Percentiles rank a stretch among this genome's conserved stretches.
These are phyloP conservation scores for Bolboschoenoplectus hybrid DNA, from an alignment of 202 grass and related monocot species.

Conservation along the genomic window DNA sequence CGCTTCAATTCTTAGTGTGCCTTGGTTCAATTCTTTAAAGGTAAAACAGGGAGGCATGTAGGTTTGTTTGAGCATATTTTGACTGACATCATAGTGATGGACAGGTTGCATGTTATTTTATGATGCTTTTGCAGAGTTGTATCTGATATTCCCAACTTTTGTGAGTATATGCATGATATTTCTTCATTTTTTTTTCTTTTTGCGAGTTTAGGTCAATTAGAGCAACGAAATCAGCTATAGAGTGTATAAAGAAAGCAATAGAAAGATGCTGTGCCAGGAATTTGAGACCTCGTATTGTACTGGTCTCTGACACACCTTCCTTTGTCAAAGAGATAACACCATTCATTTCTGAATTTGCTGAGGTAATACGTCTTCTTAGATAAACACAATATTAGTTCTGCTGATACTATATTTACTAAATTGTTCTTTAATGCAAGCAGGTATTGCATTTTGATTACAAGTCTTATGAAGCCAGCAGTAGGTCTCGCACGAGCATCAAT, in stretches of 20 bases:
- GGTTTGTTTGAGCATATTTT: neutral
- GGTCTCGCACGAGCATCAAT: constrained; percentile 6
- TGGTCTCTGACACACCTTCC: constrained; percentile 81
- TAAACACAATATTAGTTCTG: neutral
- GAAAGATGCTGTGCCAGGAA: constrained; percentile 41
- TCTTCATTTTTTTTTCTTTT: neutral
- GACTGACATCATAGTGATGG: neutral
- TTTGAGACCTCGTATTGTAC: constrained; percentile 56
- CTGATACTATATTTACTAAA: constrained; percentile 25
- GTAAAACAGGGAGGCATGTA: neutral
- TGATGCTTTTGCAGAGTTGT: neutral
- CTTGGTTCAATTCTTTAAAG: neutral
- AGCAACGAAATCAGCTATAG: constrained; percentile 76
- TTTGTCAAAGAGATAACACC: constrained; percentile 74
- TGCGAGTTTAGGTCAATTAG: constrained; percentile 53
- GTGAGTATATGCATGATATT: neutral
- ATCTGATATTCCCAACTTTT: neutral
- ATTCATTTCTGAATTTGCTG: constrained; percentile 72
- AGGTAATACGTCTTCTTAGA: constrained; percentile 56
- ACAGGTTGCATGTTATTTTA: neutral
- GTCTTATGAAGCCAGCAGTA: constrained; percentile 46
- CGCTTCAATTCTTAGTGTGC: neutral
- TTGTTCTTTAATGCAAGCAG: constrained; percentile 49
- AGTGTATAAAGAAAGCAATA: constrained; percentile 79
- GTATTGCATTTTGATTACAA: constrained; percentile 90